Evolutionary conservation across 1,139 yeast species (phyloP).

Genomic region (Yamadazyma dendronema): DNA sequence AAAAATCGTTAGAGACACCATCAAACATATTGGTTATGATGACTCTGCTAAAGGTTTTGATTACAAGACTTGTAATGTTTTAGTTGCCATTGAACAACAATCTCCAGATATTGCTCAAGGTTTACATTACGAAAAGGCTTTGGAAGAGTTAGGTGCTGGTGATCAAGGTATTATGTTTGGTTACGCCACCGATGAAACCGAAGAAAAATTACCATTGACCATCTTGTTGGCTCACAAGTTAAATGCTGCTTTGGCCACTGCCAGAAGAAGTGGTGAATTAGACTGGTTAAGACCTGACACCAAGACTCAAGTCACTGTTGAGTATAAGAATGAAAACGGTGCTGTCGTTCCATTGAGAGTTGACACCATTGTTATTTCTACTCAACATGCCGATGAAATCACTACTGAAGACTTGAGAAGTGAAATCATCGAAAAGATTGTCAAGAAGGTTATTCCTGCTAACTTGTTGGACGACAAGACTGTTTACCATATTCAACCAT

Average conservation of each 20-base stretch:
- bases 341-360: conserved; percentile 95
- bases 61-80: conserved; percentile 97
- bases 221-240: conserved; percentile 91
- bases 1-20: conserved; percentile 95
- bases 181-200: conserved; percentile 98
- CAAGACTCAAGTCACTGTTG: conserved; percentile 98
- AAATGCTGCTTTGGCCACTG: conserved; percentile 94
- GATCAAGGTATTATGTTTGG: conserved; percentile 99
- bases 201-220: conserved; percentile 95
- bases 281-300: conserved; percentile 99
- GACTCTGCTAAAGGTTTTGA: conserved; percentile 95
- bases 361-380: conserved; percentile 95
- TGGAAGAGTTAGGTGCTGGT: conserved; percentile 99
- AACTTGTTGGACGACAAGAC: conserved; percentile 92
- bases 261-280: conserved; percentile 93
- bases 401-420: conserved; percentile 87
- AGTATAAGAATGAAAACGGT: conserved; percentile 90
- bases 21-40: conserved; percentile 98
- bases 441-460: conserved; percentile 90
- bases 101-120: conserved; percentile 99
- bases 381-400: conserved; percentile 97
- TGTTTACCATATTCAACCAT: conserved; percentile 97
- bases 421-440: conserved; percentile 72
- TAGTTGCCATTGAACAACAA: conserved; percentile 99
- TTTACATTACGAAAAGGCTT: conserved; percentile 93